Conservation (phyloP, 352 stramenopile genomes). For the Pythium aphanidermatum region DNA sequence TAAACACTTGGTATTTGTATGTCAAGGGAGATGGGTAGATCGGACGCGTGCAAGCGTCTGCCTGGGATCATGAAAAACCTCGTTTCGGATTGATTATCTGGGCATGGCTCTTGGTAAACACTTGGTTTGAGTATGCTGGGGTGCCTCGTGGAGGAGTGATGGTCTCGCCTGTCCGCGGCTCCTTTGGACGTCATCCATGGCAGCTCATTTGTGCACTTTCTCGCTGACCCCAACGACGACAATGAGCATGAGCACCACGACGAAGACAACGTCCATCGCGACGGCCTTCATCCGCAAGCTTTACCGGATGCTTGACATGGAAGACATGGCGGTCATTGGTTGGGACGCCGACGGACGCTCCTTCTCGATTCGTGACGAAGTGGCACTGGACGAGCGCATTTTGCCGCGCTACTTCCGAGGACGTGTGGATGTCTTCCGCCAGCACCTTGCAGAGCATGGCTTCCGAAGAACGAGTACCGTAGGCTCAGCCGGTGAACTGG, state of each 20-base stretch:
- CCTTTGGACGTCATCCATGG: too few species aligned
- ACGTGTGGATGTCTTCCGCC: constrained; percentile 52
- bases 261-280: constrained; percentile 38
- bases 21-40: neutral
- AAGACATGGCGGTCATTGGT: constrained; percentile 43
- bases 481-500: constrained; percentile 30
- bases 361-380: constrained; percentile 60
- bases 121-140: constrained; percentile 9
- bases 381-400: constrained; percentile 35
- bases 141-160: constrained; percentile 2
- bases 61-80: constrained; percentile 3
- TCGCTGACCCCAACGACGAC: neutral
- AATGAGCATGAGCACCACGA: neutral
- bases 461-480: constrained; percentile 26
- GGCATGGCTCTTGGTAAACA: neutral
- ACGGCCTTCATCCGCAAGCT: constrained; percentile 76
- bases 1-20: constrained; percentile 17
- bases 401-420: constrained; percentile 67
- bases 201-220: constrained; percentile 19
- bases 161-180: neutral
- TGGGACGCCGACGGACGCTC: constrained; percentile 43
- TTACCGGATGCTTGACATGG: constrained; percentile 73
- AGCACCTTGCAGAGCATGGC: constrained; percentile 65
- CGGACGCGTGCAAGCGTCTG: neutral
- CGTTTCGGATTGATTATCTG: constrained; percentile 10